Percentiles rank a stretch among this genome's conserved stretches.
These are phyloP conservation scores for Laguncularia racemosa DNA, from an alignment of 345 rosid species.

Conservation along the genomic window DNA sequence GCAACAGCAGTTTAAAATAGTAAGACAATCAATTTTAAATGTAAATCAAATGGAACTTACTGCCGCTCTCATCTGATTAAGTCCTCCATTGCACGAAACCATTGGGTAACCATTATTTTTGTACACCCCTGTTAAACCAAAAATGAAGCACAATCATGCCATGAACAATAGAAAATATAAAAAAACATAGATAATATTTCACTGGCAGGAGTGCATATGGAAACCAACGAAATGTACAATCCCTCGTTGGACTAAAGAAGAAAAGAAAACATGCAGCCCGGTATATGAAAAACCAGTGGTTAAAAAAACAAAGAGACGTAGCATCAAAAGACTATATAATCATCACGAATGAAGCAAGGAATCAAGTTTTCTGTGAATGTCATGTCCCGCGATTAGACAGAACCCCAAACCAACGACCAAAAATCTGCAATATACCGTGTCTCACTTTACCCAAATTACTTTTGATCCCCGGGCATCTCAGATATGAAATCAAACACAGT, in stretches of 20 bases:
- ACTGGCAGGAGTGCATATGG: neutral
- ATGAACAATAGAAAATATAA: neutral
- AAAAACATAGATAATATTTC: neutral
- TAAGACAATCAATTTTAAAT: no score
- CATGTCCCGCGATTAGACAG: no score
- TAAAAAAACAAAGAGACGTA: neutral
- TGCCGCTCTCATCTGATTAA: slow-evolving; percentile 26
- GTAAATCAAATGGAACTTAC: slow-evolving; percentile 7
- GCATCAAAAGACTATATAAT: no score
- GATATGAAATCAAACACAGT: no score
- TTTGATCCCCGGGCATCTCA: no score
- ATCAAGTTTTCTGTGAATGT: no score
- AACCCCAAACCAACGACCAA: no score
- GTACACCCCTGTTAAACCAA: slow-evolving; percentile 21
- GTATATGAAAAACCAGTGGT: neutral
- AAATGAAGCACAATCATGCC: slow-evolving; percentile 3
- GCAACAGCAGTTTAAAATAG: no score
- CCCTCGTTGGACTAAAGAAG: neutral
- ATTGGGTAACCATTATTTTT: slow-evolving; percentile 22
- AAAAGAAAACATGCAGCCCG: neutral
- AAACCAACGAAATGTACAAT: neutral
- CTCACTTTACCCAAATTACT: no score
- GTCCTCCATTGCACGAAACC: slow-evolving; percentile 28
- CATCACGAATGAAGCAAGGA: no score
- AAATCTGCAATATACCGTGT: no score